Conservation (phyloP, 1,284 basidiomycete genomes). For the Boletus sp. region DNA sequence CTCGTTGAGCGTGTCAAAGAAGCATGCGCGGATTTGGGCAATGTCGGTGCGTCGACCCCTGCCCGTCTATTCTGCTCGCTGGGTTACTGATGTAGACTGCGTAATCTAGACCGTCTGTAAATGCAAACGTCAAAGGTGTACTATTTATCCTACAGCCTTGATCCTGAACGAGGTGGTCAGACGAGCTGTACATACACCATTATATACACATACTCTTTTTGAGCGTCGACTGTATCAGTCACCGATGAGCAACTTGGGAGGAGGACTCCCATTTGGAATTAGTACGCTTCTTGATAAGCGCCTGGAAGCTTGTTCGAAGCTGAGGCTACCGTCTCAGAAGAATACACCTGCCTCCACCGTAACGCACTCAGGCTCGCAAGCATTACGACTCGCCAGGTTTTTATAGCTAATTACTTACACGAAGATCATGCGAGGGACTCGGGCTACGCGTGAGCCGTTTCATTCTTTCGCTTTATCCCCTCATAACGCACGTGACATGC, state of each 20-base stretch:
- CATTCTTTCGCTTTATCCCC: not conserved
- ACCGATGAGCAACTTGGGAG: not conserved
- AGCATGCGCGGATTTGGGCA: conserved; percentile 88
- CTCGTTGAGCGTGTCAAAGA: conserved; percentile 84
- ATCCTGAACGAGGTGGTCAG: conserved; percentile 1
- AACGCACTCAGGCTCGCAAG: too few species aligned
- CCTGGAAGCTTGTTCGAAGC: not conserved
- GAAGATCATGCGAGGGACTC: too few species aligned
- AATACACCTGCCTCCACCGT: too few species aligned
- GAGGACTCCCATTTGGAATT: conserved; percentile 10
- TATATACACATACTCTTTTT: conserved; percentile 1
- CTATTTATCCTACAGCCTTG: conserved; percentile 23
- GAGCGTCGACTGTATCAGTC: not conserved
- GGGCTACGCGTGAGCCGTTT: not conserved
- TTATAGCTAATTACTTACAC: too few species aligned
- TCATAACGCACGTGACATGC: conserved; percentile 4
- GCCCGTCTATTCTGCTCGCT: not conserved
- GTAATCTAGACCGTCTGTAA: conserved; percentile 27
- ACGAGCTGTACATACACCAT: conserved; percentile 9
- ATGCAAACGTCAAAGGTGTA: conserved; percentile 10
- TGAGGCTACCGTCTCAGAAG: not conserved
- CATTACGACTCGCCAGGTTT: too few species aligned
- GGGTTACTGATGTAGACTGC: not conserved
- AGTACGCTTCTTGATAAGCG: conserved; percentile 4
- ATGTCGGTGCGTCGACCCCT: conserved; percentile 46